These are phyloP conservation scores for Hermanozyma aechmeae DNA, from an alignment of 805 yeast genomes.

Conservation along the genomic window DNA sequence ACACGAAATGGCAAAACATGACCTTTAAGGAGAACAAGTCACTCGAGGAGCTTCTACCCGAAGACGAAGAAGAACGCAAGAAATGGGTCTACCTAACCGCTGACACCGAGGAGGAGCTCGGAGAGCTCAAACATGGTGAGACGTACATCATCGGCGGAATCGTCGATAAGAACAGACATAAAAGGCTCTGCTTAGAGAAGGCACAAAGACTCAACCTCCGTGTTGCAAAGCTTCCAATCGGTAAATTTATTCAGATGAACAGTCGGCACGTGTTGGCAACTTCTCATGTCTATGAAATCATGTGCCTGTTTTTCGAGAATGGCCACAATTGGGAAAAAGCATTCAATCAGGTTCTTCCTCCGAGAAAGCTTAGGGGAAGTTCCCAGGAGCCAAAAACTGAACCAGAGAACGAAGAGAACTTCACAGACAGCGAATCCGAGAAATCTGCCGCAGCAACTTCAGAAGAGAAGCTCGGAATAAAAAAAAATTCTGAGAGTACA, in stretches of 20 bases:
- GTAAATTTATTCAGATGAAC: slow-evolving; percentile 67
- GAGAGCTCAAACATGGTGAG: slow-evolving; percentile 52
- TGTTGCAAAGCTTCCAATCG: slow-evolving; percentile 80
- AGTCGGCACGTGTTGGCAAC: slow-evolving; percentile 90
- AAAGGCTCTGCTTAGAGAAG: slow-evolving; percentile 68
- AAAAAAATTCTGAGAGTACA: too few species aligned
- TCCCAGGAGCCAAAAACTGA: too few species aligned
- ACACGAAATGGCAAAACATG: slow-evolving; percentile 61
- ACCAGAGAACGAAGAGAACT: too few species aligned
- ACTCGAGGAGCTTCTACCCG: slow-evolving; percentile 19
- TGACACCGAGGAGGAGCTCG: slow-evolving; percentile 68
- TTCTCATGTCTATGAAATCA: slow-evolving; percentile 85
- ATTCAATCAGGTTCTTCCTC: slow-evolving; percentile 80
- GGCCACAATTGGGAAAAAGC: slow-evolving; percentile 76
- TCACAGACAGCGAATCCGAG: too few species aligned
- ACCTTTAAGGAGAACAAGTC: slow-evolving; percentile 32
- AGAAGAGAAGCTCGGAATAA: too few species aligned
- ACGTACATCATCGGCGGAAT: slow-evolving; percentile 92
- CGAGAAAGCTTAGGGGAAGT: slow-evolving; percentile 45
- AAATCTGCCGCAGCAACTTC: too few species aligned
- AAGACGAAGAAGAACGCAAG: slow-evolving; percentile 19
- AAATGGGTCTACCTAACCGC: slow-evolving; percentile 70
- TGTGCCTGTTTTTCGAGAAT: slow-evolving; percentile 68
- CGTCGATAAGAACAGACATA: slow-evolving; percentile 89
- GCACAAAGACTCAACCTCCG: slow-evolving; percentile 64